Evolutionary conservation across 2,329 filamentous ascomycete species (phyloP).

Genomic region (Pseudocercospora macadamiae): DNA sequence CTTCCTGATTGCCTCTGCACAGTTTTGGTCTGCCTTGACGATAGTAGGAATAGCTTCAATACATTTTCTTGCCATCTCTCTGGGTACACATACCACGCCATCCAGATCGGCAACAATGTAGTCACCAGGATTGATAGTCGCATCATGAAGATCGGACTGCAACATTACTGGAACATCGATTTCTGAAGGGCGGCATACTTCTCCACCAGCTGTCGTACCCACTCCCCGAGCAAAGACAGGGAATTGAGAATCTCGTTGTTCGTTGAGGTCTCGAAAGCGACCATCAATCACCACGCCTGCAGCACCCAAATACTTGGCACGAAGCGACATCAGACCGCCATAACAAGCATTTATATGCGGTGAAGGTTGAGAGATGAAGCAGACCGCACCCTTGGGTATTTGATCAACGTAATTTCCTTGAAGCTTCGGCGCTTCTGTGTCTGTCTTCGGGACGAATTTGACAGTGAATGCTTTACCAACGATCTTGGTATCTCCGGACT

Average conservation of each 20-base stretch:
- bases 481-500: neutral
- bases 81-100: neutral
- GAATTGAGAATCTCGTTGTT: neutral
- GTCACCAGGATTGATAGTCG: neutral
- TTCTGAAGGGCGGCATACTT: neutral
- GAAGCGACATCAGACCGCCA: neutral
- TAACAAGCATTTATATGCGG: neutral
- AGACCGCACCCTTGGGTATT: neutral
- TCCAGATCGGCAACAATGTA: neutral
- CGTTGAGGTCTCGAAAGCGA: neutral
- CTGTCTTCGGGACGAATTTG: neutral
- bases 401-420: neutral
- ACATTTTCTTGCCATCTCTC: neutral
- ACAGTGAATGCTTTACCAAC: neutral
- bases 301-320: neutral
- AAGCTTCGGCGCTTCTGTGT: neutral
- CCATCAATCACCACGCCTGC: neutral
- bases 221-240: neutral
- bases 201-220: neutral
- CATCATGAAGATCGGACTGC: neutral
- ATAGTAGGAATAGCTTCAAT: neutral
- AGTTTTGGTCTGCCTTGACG: neutral
- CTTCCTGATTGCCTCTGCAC: neutral
- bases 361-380: neutral
- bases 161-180: neutral